Evolutionary conservation across 2,329 filamentous ascomycete species (phyloP), one percentile per base, ranked within the genome.

Genomic region (Diplodia intermedia): DNA sequence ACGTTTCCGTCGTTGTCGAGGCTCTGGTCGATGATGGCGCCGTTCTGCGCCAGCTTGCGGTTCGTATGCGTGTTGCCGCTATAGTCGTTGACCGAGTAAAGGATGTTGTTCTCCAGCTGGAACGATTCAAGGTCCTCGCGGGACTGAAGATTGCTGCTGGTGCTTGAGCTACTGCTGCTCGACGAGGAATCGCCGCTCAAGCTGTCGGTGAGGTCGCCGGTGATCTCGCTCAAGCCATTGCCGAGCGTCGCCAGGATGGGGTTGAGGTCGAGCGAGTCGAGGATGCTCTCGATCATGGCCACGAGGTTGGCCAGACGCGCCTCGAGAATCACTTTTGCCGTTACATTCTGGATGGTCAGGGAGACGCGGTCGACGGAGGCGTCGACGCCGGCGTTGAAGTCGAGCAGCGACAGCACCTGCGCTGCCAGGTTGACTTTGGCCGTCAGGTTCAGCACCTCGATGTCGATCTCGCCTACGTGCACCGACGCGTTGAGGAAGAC

Each of bases 41-140:
- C 86, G 70, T 85, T 83, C 75, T 88, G 86, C 4, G 80, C 82
- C 7, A 88, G 78, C 7, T 87, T 76, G 50, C 85, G 84, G 75
- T 89, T 88, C 43, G 84, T 87, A 76, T 80, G 75, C 53, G 77
- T 77, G 69, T 84, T 81, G 20, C 86, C 86, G 15, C 79, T 79
- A 75, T 87, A 89, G 79, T 89, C 83, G 77, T 88, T 88, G 74
- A 87, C 76, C 33, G 84, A 86, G 77, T 86, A 89, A 40, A 89
- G 82, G 69, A 89, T 85, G 73, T 86, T 86, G 77, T 88, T 81
- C 67, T 80, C 78, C 52, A 88, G 76, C n/a, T 43, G 49, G 26
- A 60, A 67, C 18, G 65, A 67, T 20, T 56, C 54, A n/a, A 54
- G n/a, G 14, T 53, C 54, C 56, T 86, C 82, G 68, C 78, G 78